Conservation (phyloP, 2,329 filamentous ascomycete genomes). For the Pseudogymnoascus sp. region DNA sequence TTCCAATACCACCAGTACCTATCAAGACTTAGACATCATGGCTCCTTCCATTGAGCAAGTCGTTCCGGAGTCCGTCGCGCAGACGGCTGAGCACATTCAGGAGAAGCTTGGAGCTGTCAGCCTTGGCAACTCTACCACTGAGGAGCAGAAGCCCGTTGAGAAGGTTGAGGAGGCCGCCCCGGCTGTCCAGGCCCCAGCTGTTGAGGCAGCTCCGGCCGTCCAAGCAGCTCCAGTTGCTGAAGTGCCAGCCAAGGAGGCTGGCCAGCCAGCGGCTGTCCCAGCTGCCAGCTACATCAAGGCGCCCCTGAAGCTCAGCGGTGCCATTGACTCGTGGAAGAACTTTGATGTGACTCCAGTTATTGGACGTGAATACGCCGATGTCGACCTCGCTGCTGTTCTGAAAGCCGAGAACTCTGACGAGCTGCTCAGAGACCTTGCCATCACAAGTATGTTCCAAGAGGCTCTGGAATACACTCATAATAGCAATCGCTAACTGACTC, state of each 20-base stretch:
- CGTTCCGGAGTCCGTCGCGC: conserved; percentile 19
- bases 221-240: background rate
- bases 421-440: conserved; percentile 42
- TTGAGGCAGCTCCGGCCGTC: background rate
- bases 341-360: conserved; percentile 39
- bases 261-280: background rate
- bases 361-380: conserved; percentile 36
- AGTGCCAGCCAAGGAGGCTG: background rate
- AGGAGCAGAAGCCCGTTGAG: conserved; percentile 10
- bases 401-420: conserved; percentile 40
- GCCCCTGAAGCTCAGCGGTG: conserved; percentile 25
- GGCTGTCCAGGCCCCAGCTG: background rate
- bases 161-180: conserved; percentile 12
- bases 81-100: conserved; percentile 21
- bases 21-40: conserved; percentile 6
- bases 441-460: conserved; percentile 31
- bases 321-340: conserved; percentile 23
- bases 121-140: conserved; percentile 6
- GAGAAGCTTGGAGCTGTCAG: conserved; percentile 20
- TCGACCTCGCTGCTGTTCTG: conserved; percentile 40
- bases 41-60: conserved; percentile 5
- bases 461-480: background rate
- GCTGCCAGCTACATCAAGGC: conserved; percentile 17
- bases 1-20: background rate
- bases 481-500: background rate